Conservation (phyloP, 73 alveolate genomes). For the Tetrahymena malaccensis region DNA sequence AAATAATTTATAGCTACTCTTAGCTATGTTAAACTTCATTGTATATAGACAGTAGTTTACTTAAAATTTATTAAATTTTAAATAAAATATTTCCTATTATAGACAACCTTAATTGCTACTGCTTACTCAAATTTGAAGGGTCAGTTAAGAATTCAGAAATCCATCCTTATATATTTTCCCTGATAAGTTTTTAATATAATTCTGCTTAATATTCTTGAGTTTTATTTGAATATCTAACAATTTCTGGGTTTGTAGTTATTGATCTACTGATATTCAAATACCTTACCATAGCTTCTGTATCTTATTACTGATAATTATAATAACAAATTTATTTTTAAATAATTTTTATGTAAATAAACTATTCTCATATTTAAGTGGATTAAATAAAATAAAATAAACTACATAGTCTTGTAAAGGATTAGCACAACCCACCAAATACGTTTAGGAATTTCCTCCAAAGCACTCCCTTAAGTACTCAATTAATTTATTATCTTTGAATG, state of each 20-base stretch:
- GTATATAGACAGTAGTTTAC: not conserved
- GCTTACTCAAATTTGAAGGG: not conserved
- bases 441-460: not conserved
- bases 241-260: not conserved
- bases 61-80: not conserved
- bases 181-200: not conserved
- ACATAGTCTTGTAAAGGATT: not conserved
- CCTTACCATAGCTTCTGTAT: not conserved
- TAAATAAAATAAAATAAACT: not conserved
- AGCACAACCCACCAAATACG: not conserved
- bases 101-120: not conserved
- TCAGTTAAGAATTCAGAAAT: not conserved
- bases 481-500: not conserved
- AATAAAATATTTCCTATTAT: not conserved
- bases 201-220: not conserved
- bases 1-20: not conserved
- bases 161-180: not conserved
- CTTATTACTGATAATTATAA: not conserved
- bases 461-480: not conserved
- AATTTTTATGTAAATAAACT: not conserved
- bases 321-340: not conserved
- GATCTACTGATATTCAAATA: not conserved
- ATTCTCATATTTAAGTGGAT: not conserved
- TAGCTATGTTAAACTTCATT: not conserved
- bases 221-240: not conserved